Base-by-base conservation (phyloP, 2,329 filamentous ascomycete species). In the Cryphonectria nitschkei region DNA sequence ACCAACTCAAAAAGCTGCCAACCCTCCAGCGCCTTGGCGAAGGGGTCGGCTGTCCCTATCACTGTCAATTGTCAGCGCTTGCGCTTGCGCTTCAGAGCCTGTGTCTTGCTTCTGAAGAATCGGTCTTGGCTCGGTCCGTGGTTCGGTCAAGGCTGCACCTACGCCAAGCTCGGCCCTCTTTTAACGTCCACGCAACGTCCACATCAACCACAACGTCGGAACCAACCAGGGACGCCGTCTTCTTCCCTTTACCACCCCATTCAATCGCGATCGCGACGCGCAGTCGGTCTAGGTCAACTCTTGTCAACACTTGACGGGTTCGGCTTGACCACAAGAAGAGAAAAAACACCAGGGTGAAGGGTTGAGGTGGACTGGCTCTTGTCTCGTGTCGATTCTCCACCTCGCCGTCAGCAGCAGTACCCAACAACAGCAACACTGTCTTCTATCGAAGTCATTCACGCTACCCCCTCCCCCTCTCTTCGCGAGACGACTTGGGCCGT, bases 401-500 rank as follows among this genome's bases (percentile, higher is more conserved):
- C 29, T 19, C 26, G 41, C 54, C 37, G 56, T 34, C 63, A 64
- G 41, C 43, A 32, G 19, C 29, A 37, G 29, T 22, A 63, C 14
- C 11, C 11, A 60, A 34, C 43, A n/a, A 13, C 37, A 37, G 39
- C 29, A 66, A 29, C 6, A 61, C 39, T 56, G 34, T 56, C 37
- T 22, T 16, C 22, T 39, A 41, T 37, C 43, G n/a, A 34, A 39
- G 22, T 46, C 9, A 46, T 34, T 46, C 9, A 46, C 26, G 46
- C 6, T 29, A 16, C 37, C 43, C 58, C 43, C 16, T 3, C 0
- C 32, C 13, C 62, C 39, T 29, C 39, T 50, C 46, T 22, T 34
- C 46, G 29, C 60, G 65, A 64, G 32, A 16, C 46, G 34, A 67
- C 22, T 34, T 52, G 34, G 65, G 52, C 54, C 63, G 70, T 63